These are phyloP conservation scores for Theileria parva DNA, from an alignment of 169 alveolate species.

Conservation along the genomic window DNA sequence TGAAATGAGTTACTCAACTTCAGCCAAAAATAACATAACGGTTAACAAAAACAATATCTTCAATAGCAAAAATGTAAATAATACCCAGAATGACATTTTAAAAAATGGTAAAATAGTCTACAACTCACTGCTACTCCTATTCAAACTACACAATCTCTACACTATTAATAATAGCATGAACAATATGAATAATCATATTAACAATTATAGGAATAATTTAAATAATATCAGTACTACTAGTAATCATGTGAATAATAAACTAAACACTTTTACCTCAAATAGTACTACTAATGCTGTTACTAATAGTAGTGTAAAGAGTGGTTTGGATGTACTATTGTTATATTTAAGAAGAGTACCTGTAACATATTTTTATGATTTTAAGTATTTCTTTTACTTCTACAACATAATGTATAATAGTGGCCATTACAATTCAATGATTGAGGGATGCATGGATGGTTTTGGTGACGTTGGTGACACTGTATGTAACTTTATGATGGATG, in stretches of 20 bases:
- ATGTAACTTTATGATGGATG: slow-evolving; percentile 13
- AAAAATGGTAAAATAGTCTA: slow-evolving; percentile 51
- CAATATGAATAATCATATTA: slow-evolving; percentile 24
- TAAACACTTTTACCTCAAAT: background rate
- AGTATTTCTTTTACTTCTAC: slow-evolving; percentile 42
- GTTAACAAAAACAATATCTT: slow-evolving; percentile 1
- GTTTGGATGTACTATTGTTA: slow-evolving; percentile 46
- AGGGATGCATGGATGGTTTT: slow-evolving; percentile 37
- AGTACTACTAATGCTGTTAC: background rate
- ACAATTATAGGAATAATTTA: background rate
- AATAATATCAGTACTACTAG: background rate
- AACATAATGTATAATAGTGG: slow-evolving; percentile 22
- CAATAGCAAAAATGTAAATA: background rate
- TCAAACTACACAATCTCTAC: slow-evolving; percentile 32
- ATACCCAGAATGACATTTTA: slow-evolving; percentile 26
- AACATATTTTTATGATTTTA: slow-evolving; percentile 48
- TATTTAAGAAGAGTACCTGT: slow-evolving; percentile 52
- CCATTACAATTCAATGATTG: slow-evolving; percentile 36
- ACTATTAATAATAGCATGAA: background rate
- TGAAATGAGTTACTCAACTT: background rate
- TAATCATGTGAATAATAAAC: background rate
- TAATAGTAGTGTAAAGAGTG: background rate
- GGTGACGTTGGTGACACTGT: background rate
- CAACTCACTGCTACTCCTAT: slow-evolving; percentile 40
- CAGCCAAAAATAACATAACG: background rate